phyloP scores from a whole-genome alignment of 495 filamentous ascomycete species.

The Achaetomiella virescens region DNA sequence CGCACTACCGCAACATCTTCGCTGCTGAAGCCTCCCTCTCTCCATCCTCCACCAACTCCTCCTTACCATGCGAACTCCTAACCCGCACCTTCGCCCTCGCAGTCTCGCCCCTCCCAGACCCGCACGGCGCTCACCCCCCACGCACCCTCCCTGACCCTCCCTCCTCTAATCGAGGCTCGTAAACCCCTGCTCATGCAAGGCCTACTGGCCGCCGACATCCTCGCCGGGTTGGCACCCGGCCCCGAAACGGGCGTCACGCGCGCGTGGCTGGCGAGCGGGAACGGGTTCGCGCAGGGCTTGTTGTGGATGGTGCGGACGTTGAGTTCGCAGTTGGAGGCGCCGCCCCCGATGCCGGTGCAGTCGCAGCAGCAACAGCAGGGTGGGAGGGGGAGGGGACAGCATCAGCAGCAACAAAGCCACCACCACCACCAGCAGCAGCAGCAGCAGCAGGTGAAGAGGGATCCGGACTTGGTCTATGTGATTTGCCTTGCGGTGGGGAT shows the following conservation, averaged over 20 bases:
- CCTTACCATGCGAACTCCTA: constrained; percentile 69
- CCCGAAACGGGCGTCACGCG: constrained; percentile 66
- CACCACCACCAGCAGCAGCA: constrained; percentile 1
- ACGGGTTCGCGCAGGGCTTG: constrained; percentile 78
- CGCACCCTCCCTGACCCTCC: constrained; percentile 42
- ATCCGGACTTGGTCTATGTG: constrained; percentile 51
- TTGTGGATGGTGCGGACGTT: constrained; percentile 64
- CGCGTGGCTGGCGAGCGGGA: constrained; percentile 75
- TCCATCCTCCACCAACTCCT: constrained; percentile 20
- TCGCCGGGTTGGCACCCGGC: constrained; percentile 66
- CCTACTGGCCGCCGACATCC: constrained; percentile 82
- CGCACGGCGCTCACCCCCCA: constrained; percentile 36
- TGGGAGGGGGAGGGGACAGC: not conserved
- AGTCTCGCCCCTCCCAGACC: constrained; percentile 74
- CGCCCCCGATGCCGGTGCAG: constrained; percentile 19
- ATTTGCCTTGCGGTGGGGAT: constrained; percentile 65
- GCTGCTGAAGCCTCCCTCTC: constrained; percentile 51
- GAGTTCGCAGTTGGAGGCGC: constrained; percentile 51
- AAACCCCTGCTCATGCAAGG: constrained; percentile 87
- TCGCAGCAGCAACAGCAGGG: constrained; percentile 15
- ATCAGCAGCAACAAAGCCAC: not conserved
- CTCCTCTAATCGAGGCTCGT: constrained; percentile 67
- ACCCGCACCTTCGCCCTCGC: constrained; percentile 85
- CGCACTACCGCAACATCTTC: constrained; percentile 75
- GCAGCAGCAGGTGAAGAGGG: constrained; percentile 31